These are phyloP conservation scores for Yamadazyma olivae DNA, from an alignment of 805 yeast species.

Conservation along the genomic window DNA sequence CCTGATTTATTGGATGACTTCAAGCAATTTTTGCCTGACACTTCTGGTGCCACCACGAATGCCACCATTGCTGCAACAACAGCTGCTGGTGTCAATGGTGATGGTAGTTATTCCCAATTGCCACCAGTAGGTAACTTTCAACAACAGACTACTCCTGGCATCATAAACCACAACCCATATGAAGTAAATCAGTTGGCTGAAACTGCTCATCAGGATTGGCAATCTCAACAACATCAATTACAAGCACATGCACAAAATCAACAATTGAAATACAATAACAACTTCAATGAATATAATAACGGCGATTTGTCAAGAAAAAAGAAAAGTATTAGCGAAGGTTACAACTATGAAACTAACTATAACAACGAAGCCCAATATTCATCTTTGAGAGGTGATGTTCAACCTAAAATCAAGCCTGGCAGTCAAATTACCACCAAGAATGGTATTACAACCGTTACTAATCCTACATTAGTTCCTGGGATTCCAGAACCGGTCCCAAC, in stretches of 20 bases:
- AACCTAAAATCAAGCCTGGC: conserved; percentile 17
- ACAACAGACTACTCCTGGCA: conserved; percentile 2
- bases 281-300: background rate
- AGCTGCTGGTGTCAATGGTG: conserved; percentile 29
- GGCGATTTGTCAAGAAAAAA: conserved; percentile 17
- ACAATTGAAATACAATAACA: conserved; percentile 1
- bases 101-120: conserved; percentile 47
- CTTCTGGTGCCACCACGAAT: conserved; percentile 37
- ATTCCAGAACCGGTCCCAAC: conserved; percentile 78
- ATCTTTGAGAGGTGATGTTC: conserved; percentile 38
- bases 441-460: conserved; percentile 30
- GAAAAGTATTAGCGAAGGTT: conserved; percentile 25
- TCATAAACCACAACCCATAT: background rate
- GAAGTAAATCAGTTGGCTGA: background rate
- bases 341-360: conserved; percentile 28
- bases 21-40: conserved; percentile 91
- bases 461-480: conserved; percentile 78
- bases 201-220: conserved; percentile 2
- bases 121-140: conserved; percentile 91
- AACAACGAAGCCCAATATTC: conserved; percentile 46
- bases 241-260: conserved; percentile 6
- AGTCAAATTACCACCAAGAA: conserved; percentile 10
- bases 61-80: conserved; percentile 45
- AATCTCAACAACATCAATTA: conserved; percentile 2
- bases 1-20: conserved; percentile 95